Percentiles rank a stretch among this genome's conserved stretches.
Conservation (phyloP, 805 yeast species). For the Teunomyces tritomae region DNA sequence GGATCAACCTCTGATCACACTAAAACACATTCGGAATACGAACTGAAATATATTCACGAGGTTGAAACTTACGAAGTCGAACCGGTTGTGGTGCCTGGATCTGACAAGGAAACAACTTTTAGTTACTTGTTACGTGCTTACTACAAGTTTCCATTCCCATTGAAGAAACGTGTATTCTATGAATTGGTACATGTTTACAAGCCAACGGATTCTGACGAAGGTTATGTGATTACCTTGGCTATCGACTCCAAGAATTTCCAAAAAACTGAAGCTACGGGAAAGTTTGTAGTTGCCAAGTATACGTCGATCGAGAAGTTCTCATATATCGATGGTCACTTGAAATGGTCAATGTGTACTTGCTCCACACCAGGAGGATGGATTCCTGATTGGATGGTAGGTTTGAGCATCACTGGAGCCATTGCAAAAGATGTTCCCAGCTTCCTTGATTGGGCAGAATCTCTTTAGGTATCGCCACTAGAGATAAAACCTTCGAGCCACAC, state of each 20-base stretch:
- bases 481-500: slow-evolving; percentile 36
- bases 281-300: slow-evolving; percentile 30
- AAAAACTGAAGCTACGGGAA: slow-evolving; percentile 10
- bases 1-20: slow-evolving; percentile 13
- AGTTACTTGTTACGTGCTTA: slow-evolving; percentile 31
- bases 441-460: slow-evolving; percentile 24
- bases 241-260: slow-evolving; percentile 25
- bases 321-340: slow-evolving; percentile 19
- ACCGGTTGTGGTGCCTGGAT: slow-evolving; percentile 13
- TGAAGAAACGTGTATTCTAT: slow-evolving; percentile 33
- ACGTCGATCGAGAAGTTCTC: slow-evolving; percentile 35
- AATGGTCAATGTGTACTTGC: slow-evolving; percentile 41
- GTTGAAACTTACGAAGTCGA: slow-evolving; percentile 23
- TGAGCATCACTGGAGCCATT: slow-evolving; percentile 31
- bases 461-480: slow-evolving; percentile 14
- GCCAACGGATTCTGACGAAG: slow-evolving; percentile 12
- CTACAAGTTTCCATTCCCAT: slow-evolving; percentile 37
- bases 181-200: slow-evolving; percentile 31
- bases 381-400: slow-evolving; percentile 34
- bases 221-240: slow-evolving; percentile 32
- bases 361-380: slow-evolving; percentile 40
- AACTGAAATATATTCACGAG: slow-evolving; percentile 35
- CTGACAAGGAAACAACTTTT: slow-evolving; percentile 13
- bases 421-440: slow-evolving; percentile 42
- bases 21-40: slow-evolving; percentile 35